Conservation (phyloP, 1,284 basidiomycete species). For the Trametes hirsuta region DNA sequence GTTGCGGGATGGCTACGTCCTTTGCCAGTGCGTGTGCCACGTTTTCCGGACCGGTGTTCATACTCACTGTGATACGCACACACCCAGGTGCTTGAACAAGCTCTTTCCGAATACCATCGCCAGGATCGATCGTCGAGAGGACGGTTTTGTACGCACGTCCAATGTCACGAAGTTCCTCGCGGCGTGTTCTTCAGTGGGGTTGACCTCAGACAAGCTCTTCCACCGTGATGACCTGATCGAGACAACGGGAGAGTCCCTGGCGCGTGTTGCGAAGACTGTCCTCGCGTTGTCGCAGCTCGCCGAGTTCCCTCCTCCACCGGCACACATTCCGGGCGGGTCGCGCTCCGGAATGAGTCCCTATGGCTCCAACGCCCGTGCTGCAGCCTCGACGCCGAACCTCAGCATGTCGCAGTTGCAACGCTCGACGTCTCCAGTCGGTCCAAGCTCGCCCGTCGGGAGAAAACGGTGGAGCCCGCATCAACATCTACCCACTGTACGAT, state of each 20-base stretch:
- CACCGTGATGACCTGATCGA: constrained; percentile 69
- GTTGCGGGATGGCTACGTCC: constrained; percentile 79
- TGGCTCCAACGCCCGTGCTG: constrained; percentile 41
- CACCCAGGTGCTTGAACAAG: constrained; percentile 73
- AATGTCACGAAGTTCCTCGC: constrained; percentile 79
- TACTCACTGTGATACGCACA: constrained; percentile 8
- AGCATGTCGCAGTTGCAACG: constrained; percentile 32
- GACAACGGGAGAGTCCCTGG: constrained; percentile 58
- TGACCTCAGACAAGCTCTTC: constrained; percentile 67
- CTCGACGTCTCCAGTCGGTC: constrained; percentile 35
- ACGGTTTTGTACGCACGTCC: constrained; percentile 62
- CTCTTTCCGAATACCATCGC: constrained; percentile 62
- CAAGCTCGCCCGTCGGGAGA: constrained; percentile 33
- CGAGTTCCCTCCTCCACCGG: constrained; percentile 51
- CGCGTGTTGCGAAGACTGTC: constrained; percentile 69
- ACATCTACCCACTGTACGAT: constrained; percentile 54
- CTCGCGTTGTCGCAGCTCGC: constrained; percentile 65
- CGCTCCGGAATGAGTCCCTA: constrained; percentile 34
- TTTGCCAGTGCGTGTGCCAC: constrained; percentile 76
- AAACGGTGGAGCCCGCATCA: constrained; percentile 59
- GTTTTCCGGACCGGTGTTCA: constrained; percentile 16
- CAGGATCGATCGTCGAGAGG: constrained; percentile 68
- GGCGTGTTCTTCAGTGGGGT: constrained; percentile 65
- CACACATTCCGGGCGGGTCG: constrained; percentile 43
- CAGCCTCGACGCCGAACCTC: constrained; percentile 69